A percentile compares a stretch with the other conserved stretches of the same genome.
Conservation (phyloP, 2,329 filamentous ascomycete species). For the Venturia asperata region DNA sequence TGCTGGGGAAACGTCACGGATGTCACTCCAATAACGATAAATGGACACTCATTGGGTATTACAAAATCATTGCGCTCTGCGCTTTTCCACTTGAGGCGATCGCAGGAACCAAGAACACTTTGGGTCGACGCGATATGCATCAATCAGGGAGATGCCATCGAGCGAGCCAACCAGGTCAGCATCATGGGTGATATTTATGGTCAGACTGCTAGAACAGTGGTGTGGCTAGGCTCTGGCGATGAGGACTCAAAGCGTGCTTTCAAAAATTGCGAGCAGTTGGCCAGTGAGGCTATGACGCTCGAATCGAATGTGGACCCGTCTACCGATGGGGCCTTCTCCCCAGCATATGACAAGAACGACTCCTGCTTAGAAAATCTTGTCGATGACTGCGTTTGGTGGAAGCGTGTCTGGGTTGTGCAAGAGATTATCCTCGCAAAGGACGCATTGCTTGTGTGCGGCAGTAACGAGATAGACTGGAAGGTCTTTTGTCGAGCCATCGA, state of each 20-base stretch:
- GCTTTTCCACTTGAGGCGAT: not conserved
- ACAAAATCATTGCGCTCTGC: slow-evolving; percentile 18
- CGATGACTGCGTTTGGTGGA: slow-evolving; percentile 3
- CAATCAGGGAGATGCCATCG: slow-evolving; percentile 17
- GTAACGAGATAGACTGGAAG: not conserved
- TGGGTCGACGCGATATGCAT: slow-evolving; percentile 20
- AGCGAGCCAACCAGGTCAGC: slow-evolving; percentile 17
- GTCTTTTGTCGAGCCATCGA: not conserved
- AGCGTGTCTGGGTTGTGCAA: slow-evolving; percentile 7
- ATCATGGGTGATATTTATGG: slow-evolving; percentile 15
- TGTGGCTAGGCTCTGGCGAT: slow-evolving; percentile 14
- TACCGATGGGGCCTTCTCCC: not conserved
- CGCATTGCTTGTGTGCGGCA: not conserved
- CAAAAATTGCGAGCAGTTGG: not conserved
- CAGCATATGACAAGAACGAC: not conserved
- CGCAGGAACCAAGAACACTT: slow-evolving; percentile 1
- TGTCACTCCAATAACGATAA: not conserved
- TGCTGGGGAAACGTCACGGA: slow-evolving; percentile 15
- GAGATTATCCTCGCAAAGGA: not conserved
- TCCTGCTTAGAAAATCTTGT: not conserved
- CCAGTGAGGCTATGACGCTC: not conserved
- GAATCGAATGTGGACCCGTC: not conserved
- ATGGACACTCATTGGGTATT: not conserved
- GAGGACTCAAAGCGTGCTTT: slow-evolving; percentile 4
- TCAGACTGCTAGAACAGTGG: not conserved